Evolutionary conservation across 2,329 filamentous ascomycete species (phyloP).

Genomic region (Alternaria alternata): DNA sequence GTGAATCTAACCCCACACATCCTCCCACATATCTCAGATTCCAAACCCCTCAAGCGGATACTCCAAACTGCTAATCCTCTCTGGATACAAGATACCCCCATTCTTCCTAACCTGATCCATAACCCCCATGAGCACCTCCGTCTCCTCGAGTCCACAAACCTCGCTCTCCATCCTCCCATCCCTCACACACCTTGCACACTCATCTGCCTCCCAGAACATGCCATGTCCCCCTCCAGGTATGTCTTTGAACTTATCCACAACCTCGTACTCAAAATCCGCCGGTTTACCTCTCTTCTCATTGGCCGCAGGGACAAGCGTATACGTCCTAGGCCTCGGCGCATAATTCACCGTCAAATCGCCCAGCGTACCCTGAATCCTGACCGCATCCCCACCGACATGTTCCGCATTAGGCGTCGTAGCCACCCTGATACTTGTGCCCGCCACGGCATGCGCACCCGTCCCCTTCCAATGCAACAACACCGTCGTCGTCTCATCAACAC

Average conservation of each 20-base stretch:
- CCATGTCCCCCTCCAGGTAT: slow-evolving; percentile 70
- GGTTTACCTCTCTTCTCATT: slow-evolving; percentile 67
- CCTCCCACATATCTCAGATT: not conserved
- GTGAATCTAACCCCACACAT: not conserved
- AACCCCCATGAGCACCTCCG: slow-evolving; percentile 82
- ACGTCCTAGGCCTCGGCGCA: slow-evolving; percentile 71
- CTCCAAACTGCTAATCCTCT: slow-evolving; percentile 67
- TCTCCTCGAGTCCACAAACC: slow-evolving; percentile 71
- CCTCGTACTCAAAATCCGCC: slow-evolving; percentile 58
- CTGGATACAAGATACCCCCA: slow-evolving; percentile 68
- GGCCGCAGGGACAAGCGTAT: slow-evolving; percentile 68
- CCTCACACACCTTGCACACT: slow-evolving; percentile 75
- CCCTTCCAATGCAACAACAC: slow-evolving; percentile 78
- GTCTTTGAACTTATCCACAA: slow-evolving; percentile 53
- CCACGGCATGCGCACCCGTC: slow-evolving; percentile 70
- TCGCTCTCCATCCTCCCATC: slow-evolving; percentile 82
- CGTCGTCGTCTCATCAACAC: slow-evolving; percentile 77
- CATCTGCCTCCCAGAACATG: slow-evolving; percentile 90
- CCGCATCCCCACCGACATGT: slow-evolving; percentile 61
- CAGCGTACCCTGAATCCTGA: slow-evolving; percentile 79
- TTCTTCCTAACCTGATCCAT: slow-evolving; percentile 75
- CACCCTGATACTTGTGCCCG: slow-evolving; percentile 54
- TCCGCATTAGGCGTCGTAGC: slow-evolving; percentile 63
- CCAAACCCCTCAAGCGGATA: slow-evolving; percentile 37
- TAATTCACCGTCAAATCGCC: slow-evolving; percentile 82